Evolutionary conservation across 1,284 basidiomycete genomes (phyloP).

Genomic region (Apiotrichum mycotoxinovorans): DNA sequence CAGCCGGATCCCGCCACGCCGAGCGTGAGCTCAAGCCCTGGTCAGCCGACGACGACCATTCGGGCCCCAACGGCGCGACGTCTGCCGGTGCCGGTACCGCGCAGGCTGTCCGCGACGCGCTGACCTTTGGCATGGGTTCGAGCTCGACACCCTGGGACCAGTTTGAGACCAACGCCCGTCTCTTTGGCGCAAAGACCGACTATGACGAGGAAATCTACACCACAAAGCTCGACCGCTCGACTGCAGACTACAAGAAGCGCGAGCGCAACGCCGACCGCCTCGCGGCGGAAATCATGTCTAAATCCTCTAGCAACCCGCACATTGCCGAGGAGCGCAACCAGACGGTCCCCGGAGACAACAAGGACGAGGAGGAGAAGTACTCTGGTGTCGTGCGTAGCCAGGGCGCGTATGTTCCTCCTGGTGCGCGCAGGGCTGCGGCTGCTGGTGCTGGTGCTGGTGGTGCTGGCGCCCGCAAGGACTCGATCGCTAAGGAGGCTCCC

Average conservation of each 20-base stretch:
- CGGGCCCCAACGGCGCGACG: constrained; percentile 24
- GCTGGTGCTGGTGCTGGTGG: constrained; percentile 21
- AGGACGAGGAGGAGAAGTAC: constrained; percentile 96
- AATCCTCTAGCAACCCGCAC: constrained; percentile 71
- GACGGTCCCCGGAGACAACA: constrained; percentile 59
- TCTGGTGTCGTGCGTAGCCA: constrained; percentile 83
- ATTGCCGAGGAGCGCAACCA: constrained; percentile 84
- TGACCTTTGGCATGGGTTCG: constrained; percentile 40
- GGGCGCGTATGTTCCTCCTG: constrained; percentile 90
- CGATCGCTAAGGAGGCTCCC: constrained; percentile 1
- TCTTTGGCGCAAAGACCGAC: constrained; percentile 86
- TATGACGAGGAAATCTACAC: constrained; percentile 96
- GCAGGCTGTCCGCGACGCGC: constrained; percentile 26
- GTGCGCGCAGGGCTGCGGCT: constrained; percentile 58
- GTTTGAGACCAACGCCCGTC: constrained; percentile 87
- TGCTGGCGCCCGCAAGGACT: constrained; percentile 10
- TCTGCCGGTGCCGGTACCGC: constrained; percentile 21
- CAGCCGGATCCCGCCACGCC: constrained; percentile 49
- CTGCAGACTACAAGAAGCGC: constrained; percentile 72
- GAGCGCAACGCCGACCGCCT: constrained; percentile 83
- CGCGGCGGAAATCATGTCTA: constrained; percentile 78
- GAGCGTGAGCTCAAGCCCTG: constrained; percentile 84
- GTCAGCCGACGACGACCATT: constrained; percentile 52
- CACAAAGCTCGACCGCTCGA: constrained; percentile 82
- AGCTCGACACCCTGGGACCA: constrained; percentile 74